These are phyloP conservation scores for Syzygium syzygioides DNA, from an alignment of 441 rosid species.

Conservation along the genomic window DNA sequence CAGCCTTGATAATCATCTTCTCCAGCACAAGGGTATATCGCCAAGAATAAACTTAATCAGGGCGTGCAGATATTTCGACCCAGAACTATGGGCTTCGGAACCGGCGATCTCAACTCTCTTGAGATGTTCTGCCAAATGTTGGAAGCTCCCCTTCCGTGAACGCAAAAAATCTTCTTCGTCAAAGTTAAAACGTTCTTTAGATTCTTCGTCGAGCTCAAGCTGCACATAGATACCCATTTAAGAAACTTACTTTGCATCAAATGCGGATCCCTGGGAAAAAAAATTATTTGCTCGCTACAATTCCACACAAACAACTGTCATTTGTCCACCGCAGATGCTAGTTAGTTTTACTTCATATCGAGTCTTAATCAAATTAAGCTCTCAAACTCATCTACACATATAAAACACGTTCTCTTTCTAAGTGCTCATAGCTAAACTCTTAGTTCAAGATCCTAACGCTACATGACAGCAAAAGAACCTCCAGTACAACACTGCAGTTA, in stretches of 20 bases:
- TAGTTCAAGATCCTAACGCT: no score
- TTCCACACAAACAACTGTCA: no score
- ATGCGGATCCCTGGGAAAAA: neutral
- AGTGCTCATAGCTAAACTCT: neutral
- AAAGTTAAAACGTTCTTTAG: neutral
- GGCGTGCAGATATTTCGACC: neutral
- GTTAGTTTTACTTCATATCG: no score
- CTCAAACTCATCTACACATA: neutral
- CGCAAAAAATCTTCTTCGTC: neutral
- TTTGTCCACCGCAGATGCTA: neutral
- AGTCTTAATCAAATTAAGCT: no score
- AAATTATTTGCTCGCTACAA: neutral
- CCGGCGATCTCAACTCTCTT: neutral
- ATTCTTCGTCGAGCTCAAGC: neutral
- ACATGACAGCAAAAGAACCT: no score
- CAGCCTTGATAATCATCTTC: neutral
- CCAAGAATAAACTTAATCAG: neutral
- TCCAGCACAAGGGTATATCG: neutral
- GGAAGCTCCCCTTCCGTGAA: neutral
- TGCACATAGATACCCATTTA: neutral
- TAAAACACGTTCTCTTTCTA: neutral
- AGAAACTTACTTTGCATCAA: neutral
- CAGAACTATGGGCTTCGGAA: neutral
- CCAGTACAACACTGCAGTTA: no score
- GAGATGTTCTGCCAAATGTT: neutral